Percentiles rank a stretch among this genome's conserved stretches.
These are phyloP conservation scores for Sclerotinia borealis DNA, from an alignment of 2,329 filamentous ascomycete genomes.

Conservation along the genomic window DNA sequence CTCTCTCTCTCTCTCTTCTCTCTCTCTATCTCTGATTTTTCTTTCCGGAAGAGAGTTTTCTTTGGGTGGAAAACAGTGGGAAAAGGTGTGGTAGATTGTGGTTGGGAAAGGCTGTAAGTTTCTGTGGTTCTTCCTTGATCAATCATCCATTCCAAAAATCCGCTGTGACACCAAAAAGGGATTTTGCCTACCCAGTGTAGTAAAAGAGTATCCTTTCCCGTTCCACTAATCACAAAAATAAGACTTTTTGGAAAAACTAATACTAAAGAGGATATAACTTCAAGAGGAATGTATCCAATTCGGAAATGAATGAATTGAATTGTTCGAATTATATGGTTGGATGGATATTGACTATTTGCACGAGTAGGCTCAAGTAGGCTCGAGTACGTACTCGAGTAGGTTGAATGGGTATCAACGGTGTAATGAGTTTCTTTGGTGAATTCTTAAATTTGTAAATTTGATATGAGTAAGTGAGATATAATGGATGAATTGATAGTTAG, in stretches of 20 bases:
- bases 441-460: too few relatives aligned
- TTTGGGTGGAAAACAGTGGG: slow-evolving; percentile 7
- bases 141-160: background rate
- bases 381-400: background rate
- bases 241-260: background rate
- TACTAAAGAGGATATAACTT: background rate
- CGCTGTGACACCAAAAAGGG: background rate
- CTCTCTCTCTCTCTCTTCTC: too few relatives aligned
- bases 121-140: background rate
- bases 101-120: slow-evolving; percentile 9
- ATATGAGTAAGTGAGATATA: too few relatives aligned
- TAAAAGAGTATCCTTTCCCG: background rate
- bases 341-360: background rate
- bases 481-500: too few relatives aligned
- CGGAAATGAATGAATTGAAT: background rate
- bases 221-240: background rate
- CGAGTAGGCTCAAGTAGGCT: too few relatives aligned
- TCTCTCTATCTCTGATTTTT: too few relatives aligned
- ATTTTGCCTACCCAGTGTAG: background rate
- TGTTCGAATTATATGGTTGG: background rate
- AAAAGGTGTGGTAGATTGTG: slow-evolving; percentile 5
- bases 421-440: too few relatives aligned
- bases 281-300: background rate
- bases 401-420: background rate
- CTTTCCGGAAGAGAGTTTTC: background rate